Conservation (phyloP, 345 rosid genomes). For the Eucalyptus fibrosa region DNA sequence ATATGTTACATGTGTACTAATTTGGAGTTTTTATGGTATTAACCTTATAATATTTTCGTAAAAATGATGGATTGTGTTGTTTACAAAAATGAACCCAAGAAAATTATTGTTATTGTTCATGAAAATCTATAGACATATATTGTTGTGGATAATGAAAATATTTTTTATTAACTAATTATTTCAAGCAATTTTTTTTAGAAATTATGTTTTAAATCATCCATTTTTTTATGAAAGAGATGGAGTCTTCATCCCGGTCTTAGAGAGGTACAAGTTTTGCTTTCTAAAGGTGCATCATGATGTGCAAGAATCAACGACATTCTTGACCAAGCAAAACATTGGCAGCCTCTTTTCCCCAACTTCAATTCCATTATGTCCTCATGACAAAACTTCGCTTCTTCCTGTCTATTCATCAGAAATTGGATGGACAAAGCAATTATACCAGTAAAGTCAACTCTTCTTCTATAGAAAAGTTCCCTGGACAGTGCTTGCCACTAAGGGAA, state of each 20-base stretch:
- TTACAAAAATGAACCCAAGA: not conserved
- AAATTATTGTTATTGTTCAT: fast-evolving
- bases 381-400: not conserved
- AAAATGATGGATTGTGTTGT: not conserved
- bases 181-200: fast-evolving
- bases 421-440: not conserved
- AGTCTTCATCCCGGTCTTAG: not conserved
- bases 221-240: not conserved
- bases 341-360: not conserved
- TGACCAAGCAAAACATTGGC: not conserved
- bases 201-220: not conserved
- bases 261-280: not conserved
- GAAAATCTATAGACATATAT: not conserved
- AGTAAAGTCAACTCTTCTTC: not conserved
- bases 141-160: not conserved
- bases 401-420: not conserved
- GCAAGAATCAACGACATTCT: not conserved
- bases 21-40: fast-evolving
- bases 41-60: fast-evolving
- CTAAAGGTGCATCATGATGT: not conserved
- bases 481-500: not conserved
- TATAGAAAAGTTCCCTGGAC: not conserved
- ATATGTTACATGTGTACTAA: fast-evolving
- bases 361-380: not conserved
- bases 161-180: not conserved